Percentiles rank a stretch among this genome's conserved stretches.
These are phyloP conservation scores for Yamadazyma sp. DNA, from an alignment of 805 yeast genomes.

Conservation along the genomic window DNA sequence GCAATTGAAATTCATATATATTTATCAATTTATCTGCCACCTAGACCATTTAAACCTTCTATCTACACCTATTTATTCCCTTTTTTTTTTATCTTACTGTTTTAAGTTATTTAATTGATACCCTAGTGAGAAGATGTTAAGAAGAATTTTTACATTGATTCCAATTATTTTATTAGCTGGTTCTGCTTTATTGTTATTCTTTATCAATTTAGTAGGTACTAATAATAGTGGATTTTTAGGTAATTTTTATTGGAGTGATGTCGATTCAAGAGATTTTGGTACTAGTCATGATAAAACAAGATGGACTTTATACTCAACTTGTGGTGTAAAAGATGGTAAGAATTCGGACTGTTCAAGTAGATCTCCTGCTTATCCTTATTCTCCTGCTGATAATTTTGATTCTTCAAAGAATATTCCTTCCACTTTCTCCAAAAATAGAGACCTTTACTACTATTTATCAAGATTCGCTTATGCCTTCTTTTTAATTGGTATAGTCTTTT, in stretches of 20 bases:
- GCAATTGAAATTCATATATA: too few relatives aligned
- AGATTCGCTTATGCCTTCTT: conserved; percentile 64
- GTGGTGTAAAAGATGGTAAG: conserved; percentile 19
- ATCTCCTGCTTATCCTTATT: conserved; percentile 28
- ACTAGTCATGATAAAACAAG: conserved; percentile 16
- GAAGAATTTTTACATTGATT: conserved; percentile 19
- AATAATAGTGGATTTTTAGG: conserved; percentile 17
- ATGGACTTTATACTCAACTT: conserved; percentile 28
- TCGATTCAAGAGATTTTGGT: conserved; percentile 13
- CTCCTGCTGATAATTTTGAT: conserved; percentile 27
- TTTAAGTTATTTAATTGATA: background rate
- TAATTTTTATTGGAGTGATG: conserved; percentile 25
- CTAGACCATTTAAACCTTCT: too few relatives aligned
- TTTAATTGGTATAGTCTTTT: conserved; percentile 58
- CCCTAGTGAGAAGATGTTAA: conserved; percentile 10
- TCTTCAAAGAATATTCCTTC: conserved; percentile 40
- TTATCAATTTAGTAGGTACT: conserved; percentile 28
- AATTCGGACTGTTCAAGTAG: conserved; percentile 18
- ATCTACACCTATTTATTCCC: too few relatives aligned
- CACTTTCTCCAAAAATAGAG: conserved; percentile 47
- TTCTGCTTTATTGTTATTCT: conserved; percentile 19
- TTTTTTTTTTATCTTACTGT: too few relatives aligned
- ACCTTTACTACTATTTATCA: conserved; percentile 58
- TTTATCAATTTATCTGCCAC: too few relatives aligned
- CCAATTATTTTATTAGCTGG: conserved; percentile 24